A percentile compares a stretch with the other conserved stretches of the same genome.
Conservation (phyloP, 1,284 basidiomycete species). For the Leccinum proximum region DNA sequence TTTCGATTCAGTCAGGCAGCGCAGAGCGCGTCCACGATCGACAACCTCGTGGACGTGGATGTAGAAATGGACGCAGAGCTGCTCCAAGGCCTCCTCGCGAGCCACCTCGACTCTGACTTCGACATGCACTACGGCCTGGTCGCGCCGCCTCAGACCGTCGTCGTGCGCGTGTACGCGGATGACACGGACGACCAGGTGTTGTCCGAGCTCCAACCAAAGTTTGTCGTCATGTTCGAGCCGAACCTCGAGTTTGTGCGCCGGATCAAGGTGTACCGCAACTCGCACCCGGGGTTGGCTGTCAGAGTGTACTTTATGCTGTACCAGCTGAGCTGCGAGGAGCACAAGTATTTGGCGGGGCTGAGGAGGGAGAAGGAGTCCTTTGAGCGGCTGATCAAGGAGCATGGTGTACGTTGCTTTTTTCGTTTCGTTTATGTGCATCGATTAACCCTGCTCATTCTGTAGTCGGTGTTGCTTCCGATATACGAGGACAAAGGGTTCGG, state of each 20-base stretch:
- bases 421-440: background rate
- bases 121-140: constrained; percentile 85
- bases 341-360: constrained; percentile 89
- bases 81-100: constrained; percentile 25
- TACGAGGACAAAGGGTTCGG: constrained; percentile 64
- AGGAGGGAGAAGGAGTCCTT: constrained; percentile 95
- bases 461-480: constrained; percentile 93
- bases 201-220: constrained; percentile 87
- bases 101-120: constrained; percentile 47
- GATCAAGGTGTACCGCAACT: constrained; percentile 89
- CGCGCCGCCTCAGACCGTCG: constrained; percentile 75
- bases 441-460: background rate
- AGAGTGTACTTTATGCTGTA: constrained; percentile 98
- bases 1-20: constrained; percentile 18
- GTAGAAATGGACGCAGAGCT: constrained; percentile 33
- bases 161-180: constrained; percentile 88
- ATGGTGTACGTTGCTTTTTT: constrained; percentile 59
- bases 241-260: constrained; percentile 91
- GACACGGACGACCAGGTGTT: constrained; percentile 92
- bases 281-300: constrained; percentile 77
- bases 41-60: constrained; percentile 15
- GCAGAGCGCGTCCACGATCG: constrained; percentile 11
- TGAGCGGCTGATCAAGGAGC: constrained; percentile 90
- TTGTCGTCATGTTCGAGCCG: constrained; percentile 95
- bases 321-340: constrained; percentile 91